Evolutionary conservation across 148 eudicot species (phyloP).

Genomic region (Rhododendron vialii): DNA sequence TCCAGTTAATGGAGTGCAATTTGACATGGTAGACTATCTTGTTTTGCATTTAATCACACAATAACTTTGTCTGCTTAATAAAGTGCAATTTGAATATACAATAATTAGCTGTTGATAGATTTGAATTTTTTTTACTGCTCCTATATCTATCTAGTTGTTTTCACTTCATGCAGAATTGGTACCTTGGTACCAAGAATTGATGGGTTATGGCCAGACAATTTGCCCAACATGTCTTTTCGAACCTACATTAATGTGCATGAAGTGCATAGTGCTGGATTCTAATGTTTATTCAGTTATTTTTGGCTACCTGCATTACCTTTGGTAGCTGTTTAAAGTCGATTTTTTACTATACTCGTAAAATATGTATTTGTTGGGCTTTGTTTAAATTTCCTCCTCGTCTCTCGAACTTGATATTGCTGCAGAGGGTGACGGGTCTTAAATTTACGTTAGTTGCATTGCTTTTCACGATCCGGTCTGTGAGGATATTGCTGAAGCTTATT

Average conservation of each 20-base stretch:
- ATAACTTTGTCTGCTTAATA: not conserved
- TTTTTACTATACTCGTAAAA: not conserved
- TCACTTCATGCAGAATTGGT: not conserved
- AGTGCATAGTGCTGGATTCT: not conserved
- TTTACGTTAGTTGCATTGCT: conserved; percentile 88
- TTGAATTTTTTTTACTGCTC: not conserved
- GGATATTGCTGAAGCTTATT: conserved; percentile 87
- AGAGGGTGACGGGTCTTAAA: conserved; percentile 99
- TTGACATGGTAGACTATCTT: not conserved
- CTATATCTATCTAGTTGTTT: not conserved
- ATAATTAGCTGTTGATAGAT: not conserved
- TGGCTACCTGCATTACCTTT: not conserved
- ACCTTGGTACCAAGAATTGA: not conserved
- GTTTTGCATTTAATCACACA: not conserved
- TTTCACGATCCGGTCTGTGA: conserved; percentile 89
- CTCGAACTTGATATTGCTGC: conserved; percentile 29
- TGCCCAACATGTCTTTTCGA: not conserved
- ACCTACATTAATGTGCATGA: not conserved
- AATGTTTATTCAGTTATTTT: not conserved
- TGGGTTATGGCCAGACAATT: not conserved
- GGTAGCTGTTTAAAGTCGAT: not conserved
- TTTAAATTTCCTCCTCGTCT: not conserved
- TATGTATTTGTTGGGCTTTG: not conserved
- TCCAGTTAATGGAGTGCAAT: not conserved
- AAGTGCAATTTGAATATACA: not conserved